These are phyloP conservation scores for Nakazawaea peltata DNA, from an alignment of 805 yeast genomes.

Conservation along the genomic window DNA sequence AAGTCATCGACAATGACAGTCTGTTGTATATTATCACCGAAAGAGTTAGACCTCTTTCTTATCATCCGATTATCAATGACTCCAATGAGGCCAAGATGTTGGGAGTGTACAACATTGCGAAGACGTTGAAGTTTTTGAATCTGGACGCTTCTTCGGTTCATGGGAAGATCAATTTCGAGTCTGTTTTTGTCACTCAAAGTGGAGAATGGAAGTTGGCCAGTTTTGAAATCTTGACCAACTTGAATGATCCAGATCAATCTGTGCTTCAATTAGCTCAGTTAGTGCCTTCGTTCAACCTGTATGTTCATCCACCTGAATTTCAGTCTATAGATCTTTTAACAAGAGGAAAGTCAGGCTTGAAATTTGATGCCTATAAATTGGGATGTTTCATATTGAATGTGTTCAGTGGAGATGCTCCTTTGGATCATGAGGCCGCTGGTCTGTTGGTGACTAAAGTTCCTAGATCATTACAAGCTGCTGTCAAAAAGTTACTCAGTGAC, in stretches of 20 bases:
- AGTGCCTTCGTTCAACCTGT: conserved; percentile 17
- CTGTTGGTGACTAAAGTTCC: conserved; percentile 8
- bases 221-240: conserved; percentile 55
- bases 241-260: conserved; percentile 39
- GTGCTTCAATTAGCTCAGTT: conserved; percentile 16
- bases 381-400: conserved; percentile 48
- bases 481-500: conserved; percentile 31
- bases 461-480: conserved; percentile 12
- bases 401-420: conserved; percentile 23
- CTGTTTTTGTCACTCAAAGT: conserved; percentile 53
- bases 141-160: conserved; percentile 51
- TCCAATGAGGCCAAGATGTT: conserved; percentile 30
- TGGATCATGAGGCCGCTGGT: conserved; percentile 9
- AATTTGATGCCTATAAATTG: conserved; percentile 57
- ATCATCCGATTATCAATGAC: conserved; percentile 21
- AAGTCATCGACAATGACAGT: conserved; percentile 55
- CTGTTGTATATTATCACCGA: conserved; percentile 60
- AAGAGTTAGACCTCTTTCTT: conserved; percentile 44
- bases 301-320: conserved; percentile 38
- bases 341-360: conserved; percentile 25
- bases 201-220: conserved; percentile 89
- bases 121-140: conserved; percentile 50
- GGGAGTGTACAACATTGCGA: conserved; percentile 50
- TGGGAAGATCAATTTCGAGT: conserved; percentile 49
- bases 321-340: conserved; percentile 8